A percentile compares a stretch with the other conserved stretches of the same genome.
Conservation (phyloP, 164 flowering plant genomes). For the Macadamia integrifolia region DNA sequence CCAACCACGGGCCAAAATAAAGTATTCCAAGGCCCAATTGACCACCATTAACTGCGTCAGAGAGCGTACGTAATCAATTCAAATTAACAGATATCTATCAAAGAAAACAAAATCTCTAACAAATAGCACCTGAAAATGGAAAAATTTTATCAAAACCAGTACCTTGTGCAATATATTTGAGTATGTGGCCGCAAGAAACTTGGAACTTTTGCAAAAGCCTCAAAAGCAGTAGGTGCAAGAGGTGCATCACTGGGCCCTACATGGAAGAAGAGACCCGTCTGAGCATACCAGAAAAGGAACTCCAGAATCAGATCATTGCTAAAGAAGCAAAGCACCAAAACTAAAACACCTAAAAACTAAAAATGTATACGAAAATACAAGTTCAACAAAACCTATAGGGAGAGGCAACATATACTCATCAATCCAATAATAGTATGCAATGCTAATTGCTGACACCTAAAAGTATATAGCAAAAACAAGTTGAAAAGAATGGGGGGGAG, state of each 20-base stretch:
- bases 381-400: not conserved
- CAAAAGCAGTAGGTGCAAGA: slow-evolving; percentile 75
- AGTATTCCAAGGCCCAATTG: too few relatives aligned
- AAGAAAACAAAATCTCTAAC: too few relatives aligned
- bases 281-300: slow-evolving; percentile 6
- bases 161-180: slow-evolving; percentile 97
- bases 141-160: slow-evolving; percentile 7
- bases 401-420: slow-evolving; percentile 2
- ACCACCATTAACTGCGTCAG: too few relatives aligned
- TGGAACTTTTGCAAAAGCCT: slow-evolving; percentile 90
- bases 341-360: not conserved
- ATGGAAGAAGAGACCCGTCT: slow-evolving; percentile 14
- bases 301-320: not conserved
- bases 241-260: slow-evolving; percentile 95
- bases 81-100: too few relatives aligned
- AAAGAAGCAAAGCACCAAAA: not conserved
- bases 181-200: slow-evolving; percentile 85
- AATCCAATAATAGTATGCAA: not conserved
- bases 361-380: not conserved
- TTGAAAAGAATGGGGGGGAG: too few relatives aligned
- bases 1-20: too few relatives aligned
- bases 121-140: not conserved
- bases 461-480: too few relatives aligned
- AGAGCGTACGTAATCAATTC: too few relatives aligned
- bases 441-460: too few relatives aligned